Evolutionary conservation across 495 filamentous ascomycete species (phyloP), one percentile per base, ranked within the genome.

Genomic region (Xylaria acuta): DNA sequence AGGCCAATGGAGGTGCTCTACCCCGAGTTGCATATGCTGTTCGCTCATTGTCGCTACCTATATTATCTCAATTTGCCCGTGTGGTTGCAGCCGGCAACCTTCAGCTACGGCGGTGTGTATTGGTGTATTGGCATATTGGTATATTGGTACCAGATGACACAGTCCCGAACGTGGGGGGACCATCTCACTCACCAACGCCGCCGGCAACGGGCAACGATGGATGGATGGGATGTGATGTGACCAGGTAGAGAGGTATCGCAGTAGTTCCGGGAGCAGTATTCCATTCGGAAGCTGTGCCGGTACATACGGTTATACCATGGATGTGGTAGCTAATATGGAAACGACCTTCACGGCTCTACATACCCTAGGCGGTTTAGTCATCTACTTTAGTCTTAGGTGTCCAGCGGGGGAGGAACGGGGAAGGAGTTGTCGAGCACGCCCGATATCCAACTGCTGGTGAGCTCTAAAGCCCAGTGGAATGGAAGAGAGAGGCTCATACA

Each of bases 211-310:
- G 20, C 58, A 3, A 60, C 30, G 32, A 60, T 60, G 34, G 58
- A 22, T 25, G n/a, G n/a, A n/a, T n/a, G n/a, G 16, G 34, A n/a
- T 38, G 25, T 38, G 58, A 43, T 64, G 11, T 64, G 60, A 16
- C 30, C 8, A 51, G 49, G 36, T 41, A 43, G 18, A 18, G 20
- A 40, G 32, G 20, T 22, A 22, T 67, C 45, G 5, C 64, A 53
- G 64, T 8, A 38, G 58, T 40, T 38, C 58, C 58, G 58, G 32
- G 32, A 60, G 58, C 0, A 0, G 9, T 25, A n/a, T 67, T 20
- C 65, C 65, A 67, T 56, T 49, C 65, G 65, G 65, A 67, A 56
- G 65, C 20, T 3, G 14, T 54, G 49, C 65, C 65, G 65, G 65
- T 67, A 67, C 65, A 38, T 43, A 41, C 12, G 14, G 34, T 36